phyloP scores from a whole-genome alignment of 176 grass and related monocot species.

The Secale cereale region DNA sequence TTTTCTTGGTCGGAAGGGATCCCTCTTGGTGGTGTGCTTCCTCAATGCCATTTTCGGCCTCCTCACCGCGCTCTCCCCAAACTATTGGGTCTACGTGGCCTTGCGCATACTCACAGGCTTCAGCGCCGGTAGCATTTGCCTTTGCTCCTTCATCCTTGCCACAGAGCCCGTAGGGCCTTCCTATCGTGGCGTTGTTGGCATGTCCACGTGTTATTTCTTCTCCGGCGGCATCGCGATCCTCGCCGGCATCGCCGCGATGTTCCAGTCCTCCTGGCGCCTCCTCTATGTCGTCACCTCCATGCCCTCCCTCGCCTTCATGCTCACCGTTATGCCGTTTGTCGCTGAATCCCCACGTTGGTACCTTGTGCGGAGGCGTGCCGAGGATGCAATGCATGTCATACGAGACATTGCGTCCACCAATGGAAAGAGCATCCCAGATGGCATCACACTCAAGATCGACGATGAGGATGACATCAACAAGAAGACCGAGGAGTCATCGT shows the following conservation, averaged over 20 bases:
- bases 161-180: constrained; percentile 75
- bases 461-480: constrained; percentile 17
- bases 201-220: constrained; percentile 94
- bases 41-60: constrained; percentile 71
- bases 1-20: constrained; percentile 65
- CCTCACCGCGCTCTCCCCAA: constrained; percentile 51
- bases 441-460: constrained; percentile 49
- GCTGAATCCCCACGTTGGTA: constrained; percentile 79
- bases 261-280: constrained; percentile 49
- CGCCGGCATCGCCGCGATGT: constrained; percentile 49
- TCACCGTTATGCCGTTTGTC: constrained; percentile 49
- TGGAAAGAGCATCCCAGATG: constrained; percentile 27
- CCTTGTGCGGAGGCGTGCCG: constrained; percentile 53
- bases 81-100: constrained; percentile 53
- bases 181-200: constrained; percentile 57
- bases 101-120: constrained; percentile 86
- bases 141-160: constrained; percentile 76
- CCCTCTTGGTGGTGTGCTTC: constrained; percentile 46
- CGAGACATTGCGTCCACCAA: constrained; percentile 43
- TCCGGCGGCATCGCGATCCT: constrained; percentile 71
- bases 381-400: constrained; percentile 49
- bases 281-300: constrained; percentile 72
- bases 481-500: neutral
- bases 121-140: constrained; percentile 65
- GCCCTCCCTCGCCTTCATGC: constrained; percentile 49